Conservation (phyloP, 2,329 filamentous ascomycete genomes). For the Penicillium digitatum region DNA sequence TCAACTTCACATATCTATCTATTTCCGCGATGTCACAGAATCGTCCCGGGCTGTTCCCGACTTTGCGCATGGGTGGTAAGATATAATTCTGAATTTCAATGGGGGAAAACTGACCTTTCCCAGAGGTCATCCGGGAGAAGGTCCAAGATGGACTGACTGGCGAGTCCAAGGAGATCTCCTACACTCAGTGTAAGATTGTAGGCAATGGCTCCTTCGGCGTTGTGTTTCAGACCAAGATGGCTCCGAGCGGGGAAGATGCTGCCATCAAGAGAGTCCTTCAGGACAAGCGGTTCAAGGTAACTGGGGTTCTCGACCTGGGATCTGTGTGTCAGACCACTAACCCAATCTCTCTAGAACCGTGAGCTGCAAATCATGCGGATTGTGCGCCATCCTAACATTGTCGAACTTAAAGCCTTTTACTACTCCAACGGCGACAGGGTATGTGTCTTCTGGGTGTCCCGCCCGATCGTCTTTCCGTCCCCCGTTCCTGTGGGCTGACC, state of each 20-base stretch:
- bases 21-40: conserved; percentile 72
- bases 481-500: conserved; percentile 6
- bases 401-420: conserved; percentile 98
- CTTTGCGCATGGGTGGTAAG: conserved; percentile 96
- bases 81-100: conserved; percentile 16
- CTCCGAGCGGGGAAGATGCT: conserved; percentile 95
- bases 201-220: conserved; percentile 98
- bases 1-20: conserved; percentile 25
- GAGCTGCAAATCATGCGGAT: conserved; percentile 99
- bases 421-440: conserved; percentile 99
- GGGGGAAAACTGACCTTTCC: conserved; percentile 13
- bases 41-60: conserved; percentile 82
- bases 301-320: conserved; percentile 16
- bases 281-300: conserved; percentile 98
- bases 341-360: conserved; percentile 66
- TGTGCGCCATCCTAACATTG: conserved; percentile 96
- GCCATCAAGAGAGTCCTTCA: conserved; percentile 98
- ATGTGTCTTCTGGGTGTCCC: conserved; percentile 38
- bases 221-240: conserved; percentile 97
- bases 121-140: conserved; percentile 97
- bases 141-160: conserved; percentile 97
- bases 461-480: neutral
- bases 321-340: conserved; percentile 29
- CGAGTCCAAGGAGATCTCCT: conserved; percentile 93
- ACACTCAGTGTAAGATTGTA: conserved; percentile 99